phyloP scores from a whole-genome alignment of 2,329 filamentous ascomycete genomes.

The Monilinia fructigena region DNA sequence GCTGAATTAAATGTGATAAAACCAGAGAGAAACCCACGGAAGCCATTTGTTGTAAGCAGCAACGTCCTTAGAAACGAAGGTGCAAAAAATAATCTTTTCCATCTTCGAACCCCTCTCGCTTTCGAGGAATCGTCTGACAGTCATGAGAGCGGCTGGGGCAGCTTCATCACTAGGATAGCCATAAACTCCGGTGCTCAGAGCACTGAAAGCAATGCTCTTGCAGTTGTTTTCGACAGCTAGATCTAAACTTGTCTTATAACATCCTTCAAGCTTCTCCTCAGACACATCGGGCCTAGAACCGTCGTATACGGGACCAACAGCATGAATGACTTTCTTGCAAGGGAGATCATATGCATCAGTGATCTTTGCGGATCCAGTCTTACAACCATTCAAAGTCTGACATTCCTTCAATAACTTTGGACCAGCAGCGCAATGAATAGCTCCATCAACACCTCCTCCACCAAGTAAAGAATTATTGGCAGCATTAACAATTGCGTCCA shows the following conservation, averaged over 20 bases:
- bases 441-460: slow-evolving; percentile 86
- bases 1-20: slow-evolving; percentile 12
- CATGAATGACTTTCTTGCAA: slow-evolving; percentile 78
- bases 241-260: slow-evolving; percentile 71
- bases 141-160: slow-evolving; percentile 65
- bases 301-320: slow-evolving; percentile 80
- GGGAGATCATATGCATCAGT: slow-evolving; percentile 76
- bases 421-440: slow-evolving; percentile 84
- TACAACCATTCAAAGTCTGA: slow-evolving; percentile 66
- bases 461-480: slow-evolving; percentile 77
- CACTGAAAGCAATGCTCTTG: slow-evolving; percentile 76
- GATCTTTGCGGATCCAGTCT: slow-evolving; percentile 78
- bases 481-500: slow-evolving; percentile 90
- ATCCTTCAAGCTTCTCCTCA: slow-evolving; percentile 52
- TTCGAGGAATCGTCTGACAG: slow-evolving; percentile 57
- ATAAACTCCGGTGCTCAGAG: slow-evolving; percentile 85
- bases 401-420: slow-evolving; percentile 68
- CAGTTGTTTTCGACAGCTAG: slow-evolving; percentile 67
- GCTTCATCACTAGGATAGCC: slow-evolving; percentile 77
- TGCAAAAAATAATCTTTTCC: slow-evolving; percentile 79
- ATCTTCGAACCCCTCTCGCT: slow-evolving; percentile 51
- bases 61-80: slow-evolving; percentile 76
- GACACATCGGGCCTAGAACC: slow-evolving; percentile 43
- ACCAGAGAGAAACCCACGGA: slow-evolving; percentile 59
- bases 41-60: slow-evolving; percentile 66